Evolutionary conservation across 345 rosid species (phyloP).

Genomic region (Stellera chamaejasme): DNA sequence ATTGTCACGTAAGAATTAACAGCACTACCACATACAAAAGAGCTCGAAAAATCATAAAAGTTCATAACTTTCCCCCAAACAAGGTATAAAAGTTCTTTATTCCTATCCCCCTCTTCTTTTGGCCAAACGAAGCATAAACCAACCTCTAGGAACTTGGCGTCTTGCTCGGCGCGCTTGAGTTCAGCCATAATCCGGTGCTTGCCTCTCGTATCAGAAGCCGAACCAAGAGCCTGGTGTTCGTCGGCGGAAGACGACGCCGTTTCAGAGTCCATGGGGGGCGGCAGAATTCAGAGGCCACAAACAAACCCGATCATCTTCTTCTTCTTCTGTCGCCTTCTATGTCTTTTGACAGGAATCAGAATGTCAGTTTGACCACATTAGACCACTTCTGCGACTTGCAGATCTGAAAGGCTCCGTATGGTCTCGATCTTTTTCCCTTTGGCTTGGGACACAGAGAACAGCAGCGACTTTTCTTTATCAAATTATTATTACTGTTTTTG

Average conservation of each 20-base stretch:
- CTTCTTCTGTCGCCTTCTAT: not conserved
- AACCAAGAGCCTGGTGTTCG: slow-evolving; percentile 20
- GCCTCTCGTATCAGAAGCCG: slow-evolving; percentile 47
- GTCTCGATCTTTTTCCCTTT: not conserved
- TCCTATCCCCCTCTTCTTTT: not conserved
- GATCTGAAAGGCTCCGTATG: slow-evolving; percentile 17
- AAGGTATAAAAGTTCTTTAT: not conserved
- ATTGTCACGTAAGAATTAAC: not conserved
- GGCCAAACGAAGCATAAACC: not conserved
- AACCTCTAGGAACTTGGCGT: slow-evolving; percentile 52
- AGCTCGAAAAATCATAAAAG: not conserved
- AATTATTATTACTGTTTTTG: not conserved
- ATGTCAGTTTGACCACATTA: slow-evolving; percentile 7
- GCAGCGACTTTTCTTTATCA: slow-evolving; percentile 6
- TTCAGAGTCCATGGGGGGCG: slow-evolving; percentile 27
- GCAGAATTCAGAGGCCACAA: slow-evolving; percentile 8
- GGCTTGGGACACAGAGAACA: not conserved
- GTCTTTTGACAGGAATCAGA: not conserved
- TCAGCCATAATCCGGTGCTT: slow-evolving; percentile 73
- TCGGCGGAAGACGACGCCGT: slow-evolving; percentile 33
- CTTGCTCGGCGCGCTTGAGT: slow-evolving; percentile 69
- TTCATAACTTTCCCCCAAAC: not conserved
- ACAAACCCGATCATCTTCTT: slow-evolving; percentile 5
- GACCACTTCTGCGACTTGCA: slow-evolving; percentile 3
- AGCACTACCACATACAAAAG: not conserved